phyloP scores from a whole-genome alignment of 306 rosid genomes.

The Fragaria iinumae region DNA sequence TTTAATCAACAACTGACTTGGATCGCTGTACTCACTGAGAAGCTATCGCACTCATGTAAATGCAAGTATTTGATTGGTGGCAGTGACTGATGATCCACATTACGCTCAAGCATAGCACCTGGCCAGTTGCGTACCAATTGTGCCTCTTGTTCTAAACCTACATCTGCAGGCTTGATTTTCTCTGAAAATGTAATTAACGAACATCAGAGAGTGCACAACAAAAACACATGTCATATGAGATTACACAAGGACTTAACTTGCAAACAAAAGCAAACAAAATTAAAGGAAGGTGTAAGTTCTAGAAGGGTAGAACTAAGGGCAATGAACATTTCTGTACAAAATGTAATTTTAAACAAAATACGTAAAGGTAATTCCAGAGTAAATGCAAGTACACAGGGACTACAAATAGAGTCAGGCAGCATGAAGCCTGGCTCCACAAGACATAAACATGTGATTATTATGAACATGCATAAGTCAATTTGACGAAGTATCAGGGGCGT shows the following conservation, averaged over 20 bases:
- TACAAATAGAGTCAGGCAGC: not conserved
- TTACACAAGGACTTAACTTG: not conserved
- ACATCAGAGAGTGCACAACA: slow-evolving; percentile 25
- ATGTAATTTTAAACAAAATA: not conserved
- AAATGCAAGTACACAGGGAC: not conserved
- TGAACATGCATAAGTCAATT: not conserved
- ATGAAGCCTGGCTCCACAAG: not conserved
- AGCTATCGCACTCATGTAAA: slow-evolving; percentile 72
- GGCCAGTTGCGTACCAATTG: slow-evolving; percentile 84
- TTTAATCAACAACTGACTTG: slow-evolving; percentile 3
- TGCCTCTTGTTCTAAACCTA: slow-evolving; percentile 94
- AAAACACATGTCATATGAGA: not conserved
- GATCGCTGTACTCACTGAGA: slow-evolving; percentile 61
- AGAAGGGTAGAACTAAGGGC: not conserved
- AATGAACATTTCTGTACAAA: not conserved
- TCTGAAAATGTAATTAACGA: slow-evolving; percentile 53
- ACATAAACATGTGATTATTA: not conserved
- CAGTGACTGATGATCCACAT: slow-evolving; percentile 56
- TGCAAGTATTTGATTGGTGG: slow-evolving; percentile 92
- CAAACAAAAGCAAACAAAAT: not conserved
- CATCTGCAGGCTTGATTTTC: slow-evolving; percentile 90
- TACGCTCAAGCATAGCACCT: slow-evolving; percentile 43
- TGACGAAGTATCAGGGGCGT: not conserved
- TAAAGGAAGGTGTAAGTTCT: not conserved
- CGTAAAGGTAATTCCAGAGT: not conserved